phyloP scores from a whole-genome alignment of 2,329 filamentous ascomycete genomes.

The Cladorrhinum sp. region DNA sequence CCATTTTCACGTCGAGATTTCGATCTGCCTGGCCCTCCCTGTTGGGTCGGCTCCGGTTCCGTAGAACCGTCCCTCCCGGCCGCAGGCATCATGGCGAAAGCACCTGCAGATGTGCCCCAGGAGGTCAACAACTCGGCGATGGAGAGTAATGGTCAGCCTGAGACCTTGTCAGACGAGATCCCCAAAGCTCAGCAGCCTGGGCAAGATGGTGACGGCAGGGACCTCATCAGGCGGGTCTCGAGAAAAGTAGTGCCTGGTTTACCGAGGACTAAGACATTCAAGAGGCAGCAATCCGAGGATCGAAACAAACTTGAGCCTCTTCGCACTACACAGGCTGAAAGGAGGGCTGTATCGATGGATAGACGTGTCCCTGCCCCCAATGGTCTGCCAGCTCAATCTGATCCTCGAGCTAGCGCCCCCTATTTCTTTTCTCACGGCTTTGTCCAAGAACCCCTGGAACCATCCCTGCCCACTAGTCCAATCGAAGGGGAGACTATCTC shows the following conservation, averaged over 20 bases:
- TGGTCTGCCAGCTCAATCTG: slow-evolving; percentile 32
- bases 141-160: slow-evolving; percentile 20
- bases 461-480: slow-evolving; percentile 33
- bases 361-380: slow-evolving; percentile 41
- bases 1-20: not conserved
- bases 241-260: slow-evolving; percentile 73
- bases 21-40: not conserved
- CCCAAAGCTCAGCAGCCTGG: slow-evolving; percentile 21
- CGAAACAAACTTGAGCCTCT: slow-evolving; percentile 69
- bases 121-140: slow-evolving; percentile 20
- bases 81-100: slow-evolving; percentile 30
- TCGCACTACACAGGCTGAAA: slow-evolving; percentile 61
- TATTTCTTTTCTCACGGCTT: slow-evolving; percentile 38
- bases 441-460: slow-evolving; percentile 26
- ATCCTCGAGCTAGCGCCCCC: slow-evolving; percentile 49
- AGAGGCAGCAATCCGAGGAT: slow-evolving; percentile 77
- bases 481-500: slow-evolving; percentile 33
- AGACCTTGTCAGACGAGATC: slow-evolving; percentile 9
- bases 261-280: slow-evolving; percentile 74
- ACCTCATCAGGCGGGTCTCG: slow-evolving; percentile 42
- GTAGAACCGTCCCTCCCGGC: not conserved
- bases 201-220: slow-evolving; percentile 31
- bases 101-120: slow-evolving; percentile 17
- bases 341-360: slow-evolving; percentile 68
- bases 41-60: not conserved